Conservation (phyloP, 371 early-diverging fungal genomes). For the Circinella umbellata region DNA sequence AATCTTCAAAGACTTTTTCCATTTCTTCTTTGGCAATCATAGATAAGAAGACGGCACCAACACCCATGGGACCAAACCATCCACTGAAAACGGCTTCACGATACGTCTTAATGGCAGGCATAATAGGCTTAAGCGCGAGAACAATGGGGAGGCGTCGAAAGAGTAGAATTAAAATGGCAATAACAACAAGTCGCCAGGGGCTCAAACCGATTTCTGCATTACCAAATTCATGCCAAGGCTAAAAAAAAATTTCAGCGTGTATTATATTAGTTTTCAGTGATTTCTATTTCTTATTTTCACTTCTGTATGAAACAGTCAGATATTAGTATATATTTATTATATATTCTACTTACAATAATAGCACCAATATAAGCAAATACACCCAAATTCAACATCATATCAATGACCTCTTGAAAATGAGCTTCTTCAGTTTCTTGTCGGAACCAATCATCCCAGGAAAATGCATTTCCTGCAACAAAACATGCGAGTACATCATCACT, state of each 20-base stretch:
- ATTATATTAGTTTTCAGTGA: too few species aligned
- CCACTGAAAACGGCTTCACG: constrained; percentile 93
- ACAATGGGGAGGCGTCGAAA: constrained; percentile 87
- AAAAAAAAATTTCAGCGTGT: background rate
- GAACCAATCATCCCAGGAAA: constrained; percentile 94
- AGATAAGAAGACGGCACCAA: constrained; percentile 83
- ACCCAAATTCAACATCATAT: constrained; percentile 85
- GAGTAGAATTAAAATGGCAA: constrained; percentile 74
- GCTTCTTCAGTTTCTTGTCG: constrained; percentile 84
- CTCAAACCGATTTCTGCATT: constrained; percentile 54
- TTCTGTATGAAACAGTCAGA: too few species aligned
- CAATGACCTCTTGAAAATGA: constrained; percentile 91
- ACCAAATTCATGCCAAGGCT: constrained; percentile 78
- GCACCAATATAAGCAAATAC: constrained; percentile 95
- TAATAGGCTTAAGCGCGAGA: constrained; percentile 62
- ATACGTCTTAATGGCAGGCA: constrained; percentile 76
- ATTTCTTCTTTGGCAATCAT: constrained; percentile 63
- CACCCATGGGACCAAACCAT: constrained; percentile 95
- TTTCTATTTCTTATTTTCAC: too few species aligned
- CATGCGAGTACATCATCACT: constrained; percentile 90
- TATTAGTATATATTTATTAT: background rate
- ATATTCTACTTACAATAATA: constrained; percentile 55
- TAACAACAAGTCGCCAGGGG: constrained; percentile 73
- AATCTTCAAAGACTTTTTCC: constrained; percentile 32
- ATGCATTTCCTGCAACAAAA: constrained; percentile 90